Base-by-base conservation (phyloP, 352 stramenopile genomes). In the Globisporangium paddicum region DNA sequence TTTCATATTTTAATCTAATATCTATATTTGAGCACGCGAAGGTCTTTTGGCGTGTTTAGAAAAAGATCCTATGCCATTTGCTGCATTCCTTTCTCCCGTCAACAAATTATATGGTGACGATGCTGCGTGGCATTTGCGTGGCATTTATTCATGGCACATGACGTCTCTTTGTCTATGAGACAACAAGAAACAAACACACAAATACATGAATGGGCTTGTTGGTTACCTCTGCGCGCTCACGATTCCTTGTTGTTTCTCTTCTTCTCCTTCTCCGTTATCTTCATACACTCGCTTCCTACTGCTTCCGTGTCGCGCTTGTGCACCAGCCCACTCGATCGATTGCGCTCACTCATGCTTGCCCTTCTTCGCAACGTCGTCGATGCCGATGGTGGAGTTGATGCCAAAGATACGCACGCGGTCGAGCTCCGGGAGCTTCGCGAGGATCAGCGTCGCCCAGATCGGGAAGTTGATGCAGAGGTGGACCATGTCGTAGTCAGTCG, bases 341-440 rank as follows among this genome's bases (percentile, higher is more conserved):
- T n/a, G 30, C 37, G 8, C 41, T 69, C 69, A 79, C 38, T 80
- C 66, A 38, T 66, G 60, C 78, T 90, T 90, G 67, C 70, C 66
- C 48, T 68, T 64, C 57, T 77, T 74, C 26, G 11, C 41, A 30
- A 85, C 66, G 45, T 98, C 93, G 75, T 98, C 93, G 71, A 98
- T 98, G 52, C 95, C 95, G 35, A 96, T 87, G 21, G 95, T 98
- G 47, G 84, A 89, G 75, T 98, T 98, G 71, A 98, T 98, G 41
- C 95, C 95, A 58, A 98, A 96, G 68, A 98, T 90, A 55, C 95
- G 85, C 51, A 98, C 95, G 55, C 93, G 91, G 68, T 98, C 93
- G 62, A 98, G 93, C 61, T 91, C 86, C 6, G 89, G 90, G 45
- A 98, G 65, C 71, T 98, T 98, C 49, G 89, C 89, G 45, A 98